phyloP scores from a whole-genome alignment of 345 rosid genomes.

The Salix purpurea region DNA sequence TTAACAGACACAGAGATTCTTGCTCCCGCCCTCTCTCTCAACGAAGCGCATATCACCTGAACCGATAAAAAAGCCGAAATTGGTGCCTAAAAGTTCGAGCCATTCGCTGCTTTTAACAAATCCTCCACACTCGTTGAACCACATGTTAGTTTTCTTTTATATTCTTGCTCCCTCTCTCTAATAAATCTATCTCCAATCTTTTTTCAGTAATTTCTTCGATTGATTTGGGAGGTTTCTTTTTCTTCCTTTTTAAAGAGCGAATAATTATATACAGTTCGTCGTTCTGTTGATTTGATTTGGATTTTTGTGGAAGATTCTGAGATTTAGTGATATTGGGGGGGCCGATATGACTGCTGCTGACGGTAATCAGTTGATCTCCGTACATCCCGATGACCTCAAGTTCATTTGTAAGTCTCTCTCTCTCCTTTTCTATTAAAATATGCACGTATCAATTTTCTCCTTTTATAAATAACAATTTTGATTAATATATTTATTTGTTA shows the following conservation, averaged over 20 bases:
- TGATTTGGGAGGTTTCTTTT: background rate
- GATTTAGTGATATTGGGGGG: conserved; percentile 10
- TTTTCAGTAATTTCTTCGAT: background rate
- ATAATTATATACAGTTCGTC: conserved; percentile 8
- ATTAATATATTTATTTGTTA: background rate
- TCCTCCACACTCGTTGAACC: conserved; percentile 9
- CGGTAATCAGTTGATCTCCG: conserved; percentile 67
- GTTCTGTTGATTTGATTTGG: conserved; percentile 3
- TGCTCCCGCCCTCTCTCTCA: background rate
- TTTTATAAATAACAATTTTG: background rate
- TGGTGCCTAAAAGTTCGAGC: conserved; percentile 1
- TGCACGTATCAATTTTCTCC: background rate
- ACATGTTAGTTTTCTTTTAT: conserved; percentile 5
- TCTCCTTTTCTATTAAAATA: background rate
- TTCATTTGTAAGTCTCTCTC: conserved; percentile 52
- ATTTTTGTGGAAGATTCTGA: conserved; percentile 15
- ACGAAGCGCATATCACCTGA: background rate
- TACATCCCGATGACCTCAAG: conserved; percentile 93
- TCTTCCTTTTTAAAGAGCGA: background rate
- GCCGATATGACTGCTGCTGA: conserved; percentile 53
- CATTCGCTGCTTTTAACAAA: background rate
- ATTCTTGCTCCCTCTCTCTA: background rate
- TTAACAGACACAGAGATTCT: background rate
- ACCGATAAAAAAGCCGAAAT: conserved; percentile 2
- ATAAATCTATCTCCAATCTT: no score